Conservation (phyloP, 2,329 filamentous ascomycete genomes). For the Albophoma yamanashiensis region DNA sequence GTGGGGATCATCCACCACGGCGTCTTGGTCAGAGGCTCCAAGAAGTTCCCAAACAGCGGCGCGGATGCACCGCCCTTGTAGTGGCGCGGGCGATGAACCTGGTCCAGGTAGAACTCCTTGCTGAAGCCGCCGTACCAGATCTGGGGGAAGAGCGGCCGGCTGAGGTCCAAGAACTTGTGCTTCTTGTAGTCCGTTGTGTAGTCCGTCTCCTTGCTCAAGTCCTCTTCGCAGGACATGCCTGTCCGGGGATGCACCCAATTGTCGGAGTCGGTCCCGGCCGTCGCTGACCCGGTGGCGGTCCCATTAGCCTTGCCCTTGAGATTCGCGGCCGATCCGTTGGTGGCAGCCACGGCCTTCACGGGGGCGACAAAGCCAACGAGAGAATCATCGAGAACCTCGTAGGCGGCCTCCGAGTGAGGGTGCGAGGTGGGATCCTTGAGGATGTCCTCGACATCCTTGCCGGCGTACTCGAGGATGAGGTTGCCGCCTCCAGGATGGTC, state of each 20-base stretch:
- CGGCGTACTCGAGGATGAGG: constrained; percentile 79
- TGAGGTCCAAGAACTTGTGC: constrained; percentile 90
- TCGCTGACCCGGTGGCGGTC: constrained; percentile 11
- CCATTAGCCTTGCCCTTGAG: background rate
- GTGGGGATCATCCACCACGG: constrained; percentile 85
- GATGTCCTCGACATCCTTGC: constrained; percentile 75
- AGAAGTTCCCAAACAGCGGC: constrained; percentile 91
- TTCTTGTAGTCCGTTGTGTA: constrained; percentile 64
- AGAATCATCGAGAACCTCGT: constrained; percentile 84
- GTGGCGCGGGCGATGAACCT: constrained; percentile 90
- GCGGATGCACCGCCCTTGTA: constrained; percentile 91
- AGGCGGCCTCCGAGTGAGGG: constrained; percentile 81
- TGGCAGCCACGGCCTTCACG: constrained; percentile 35
- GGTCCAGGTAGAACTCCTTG: constrained; percentile 95
- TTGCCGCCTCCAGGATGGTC: constrained; percentile 87
- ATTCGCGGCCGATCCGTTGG: constrained; percentile 9
- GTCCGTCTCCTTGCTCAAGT: constrained; percentile 81
- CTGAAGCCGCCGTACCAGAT: constrained; percentile 80
- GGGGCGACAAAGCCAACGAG: constrained; percentile 70
- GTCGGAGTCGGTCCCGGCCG: constrained; percentile 18
- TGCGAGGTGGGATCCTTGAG: constrained; percentile 78
- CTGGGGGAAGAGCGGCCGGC: constrained; percentile 73
- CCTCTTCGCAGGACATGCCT: constrained; percentile 82
- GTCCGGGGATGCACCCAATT: constrained; percentile 50
- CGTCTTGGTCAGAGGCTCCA: constrained; percentile 94